phyloP scores from a whole-genome alignment of 78 protist genomes.

The Speleostelium caveatum region DNA sequence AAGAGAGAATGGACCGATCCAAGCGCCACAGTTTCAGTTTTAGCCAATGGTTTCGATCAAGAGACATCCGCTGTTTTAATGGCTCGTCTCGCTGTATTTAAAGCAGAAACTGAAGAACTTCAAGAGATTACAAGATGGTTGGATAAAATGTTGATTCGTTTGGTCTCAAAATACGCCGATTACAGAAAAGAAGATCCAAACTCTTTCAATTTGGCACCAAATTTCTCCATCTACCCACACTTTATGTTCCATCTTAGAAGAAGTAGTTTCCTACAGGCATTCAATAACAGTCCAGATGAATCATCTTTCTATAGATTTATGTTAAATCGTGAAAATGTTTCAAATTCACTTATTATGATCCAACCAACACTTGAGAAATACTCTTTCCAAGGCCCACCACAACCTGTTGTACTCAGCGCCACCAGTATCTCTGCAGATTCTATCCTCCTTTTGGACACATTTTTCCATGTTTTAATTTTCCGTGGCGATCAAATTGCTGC shows the following conservation, averaged over 20 bases:
- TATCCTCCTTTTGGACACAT: conserved; percentile 97
- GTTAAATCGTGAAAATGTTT: conserved; percentile 86
- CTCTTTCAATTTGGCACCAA: conserved; percentile 84
- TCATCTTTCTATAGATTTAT: conserved; percentile 91
- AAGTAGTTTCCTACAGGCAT: conserved; percentile 94
- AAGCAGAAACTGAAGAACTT: conserved; percentile 91
- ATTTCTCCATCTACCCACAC: conserved; percentile 96
- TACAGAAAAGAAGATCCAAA: conserved; percentile 89
- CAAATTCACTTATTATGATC: conserved; percentile 95
- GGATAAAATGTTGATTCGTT: conserved; percentile 96
- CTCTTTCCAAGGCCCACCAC: conserved; percentile 83
- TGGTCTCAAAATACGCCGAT: conserved; percentile 90
- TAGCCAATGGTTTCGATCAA: conserved; percentile 93
- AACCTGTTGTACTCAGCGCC: conserved; percentile 85
- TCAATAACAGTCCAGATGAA: conserved; percentile 98
- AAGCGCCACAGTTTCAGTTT: background rate
- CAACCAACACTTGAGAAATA: conserved; percentile 97
- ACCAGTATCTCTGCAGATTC: conserved; percentile 76
- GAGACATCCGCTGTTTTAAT: conserved; percentile 97
- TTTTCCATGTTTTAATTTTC: conserved; percentile 96
- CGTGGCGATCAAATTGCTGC: conserved; percentile 95
- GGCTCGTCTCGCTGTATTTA: conserved; percentile 96
- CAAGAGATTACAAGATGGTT: conserved; percentile 98
- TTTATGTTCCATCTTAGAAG: conserved; percentile 99
- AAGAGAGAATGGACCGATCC: conserved; percentile 60